Evolutionary conservation across 495 filamentous ascomycete genomes (phyloP).

Genomic region (Cudoniella acicularis): DNA sequence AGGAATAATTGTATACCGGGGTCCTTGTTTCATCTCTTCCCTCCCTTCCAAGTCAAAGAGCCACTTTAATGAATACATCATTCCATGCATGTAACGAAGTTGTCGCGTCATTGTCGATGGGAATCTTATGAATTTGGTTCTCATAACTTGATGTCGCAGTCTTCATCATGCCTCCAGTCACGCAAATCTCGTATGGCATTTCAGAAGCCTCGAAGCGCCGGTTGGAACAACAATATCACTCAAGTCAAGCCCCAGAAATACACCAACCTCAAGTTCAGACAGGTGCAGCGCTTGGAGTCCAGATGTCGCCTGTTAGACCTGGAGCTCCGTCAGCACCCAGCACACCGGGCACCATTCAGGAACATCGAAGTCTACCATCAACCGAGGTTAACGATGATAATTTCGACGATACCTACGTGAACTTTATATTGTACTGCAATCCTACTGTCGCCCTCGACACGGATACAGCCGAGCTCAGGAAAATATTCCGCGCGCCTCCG

Average conservation of each 20-base stretch:
- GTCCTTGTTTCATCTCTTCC: too few relatives aligned
- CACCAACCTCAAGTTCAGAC: background rate
- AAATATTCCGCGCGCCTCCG: slow-evolving; percentile 78
- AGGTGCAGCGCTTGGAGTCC: background rate
- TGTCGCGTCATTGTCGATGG: too few relatives aligned
- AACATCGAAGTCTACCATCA: slow-evolving; percentile 53
- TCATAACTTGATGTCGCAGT: background rate
- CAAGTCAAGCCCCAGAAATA: background rate
- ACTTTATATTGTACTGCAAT: slow-evolving; percentile 91
- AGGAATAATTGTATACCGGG: too few relatives aligned
- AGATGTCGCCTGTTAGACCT: background rate
- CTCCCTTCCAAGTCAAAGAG: too few relatives aligned
- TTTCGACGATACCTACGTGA: slow-evolving; percentile 83
- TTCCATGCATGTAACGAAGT: too few relatives aligned
- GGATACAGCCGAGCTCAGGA: slow-evolving; percentile 69
- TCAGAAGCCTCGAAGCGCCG: slow-evolving; percentile 9
- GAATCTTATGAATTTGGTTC: too few relatives aligned
- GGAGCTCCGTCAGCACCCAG: background rate
- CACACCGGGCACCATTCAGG: background rate
- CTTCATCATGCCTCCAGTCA: slow-evolving; percentile 6
- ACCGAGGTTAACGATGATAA: slow-evolving; percentile 65
- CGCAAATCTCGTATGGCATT: background rate
- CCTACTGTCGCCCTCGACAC: slow-evolving; percentile 67
- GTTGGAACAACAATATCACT: slow-evolving; percentile 4
- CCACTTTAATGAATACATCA: too few relatives aligned